Percentiles rank a stretch among this genome's conserved stretches.
phyloP scores from a whole-genome alignment of 2,329 filamentous ascomycete species.

The Fusarium illudens region DNA sequence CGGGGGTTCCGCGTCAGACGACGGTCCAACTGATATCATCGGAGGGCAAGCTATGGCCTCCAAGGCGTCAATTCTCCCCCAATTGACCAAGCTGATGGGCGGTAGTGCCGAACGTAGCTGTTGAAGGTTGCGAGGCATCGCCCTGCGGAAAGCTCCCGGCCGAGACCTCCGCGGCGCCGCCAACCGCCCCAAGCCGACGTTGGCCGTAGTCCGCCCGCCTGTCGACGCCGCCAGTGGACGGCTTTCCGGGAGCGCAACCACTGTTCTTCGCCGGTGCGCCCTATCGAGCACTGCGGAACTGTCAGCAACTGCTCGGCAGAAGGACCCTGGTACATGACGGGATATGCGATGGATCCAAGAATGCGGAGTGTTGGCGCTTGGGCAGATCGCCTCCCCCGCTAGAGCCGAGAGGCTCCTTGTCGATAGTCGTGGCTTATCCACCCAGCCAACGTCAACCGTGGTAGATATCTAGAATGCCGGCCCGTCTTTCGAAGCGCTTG shows the following conservation, averaged over 20 bases:
- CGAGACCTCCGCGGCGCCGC: conserved; percentile 41
- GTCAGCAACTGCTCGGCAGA: conserved; percentile 28
- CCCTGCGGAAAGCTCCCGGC: conserved; percentile 44
- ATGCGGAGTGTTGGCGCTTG: conserved; percentile 18
- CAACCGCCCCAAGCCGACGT: conserved; percentile 53
- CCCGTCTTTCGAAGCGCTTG: conserved; percentile 10
- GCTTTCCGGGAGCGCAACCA: conserved; percentile 23
- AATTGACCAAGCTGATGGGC: conserved; percentile 26
- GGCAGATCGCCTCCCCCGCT: conserved; percentile 16
- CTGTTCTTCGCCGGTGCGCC: conserved; percentile 2
- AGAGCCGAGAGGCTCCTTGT: conserved; percentile 30
- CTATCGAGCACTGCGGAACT: conserved; percentile 32
- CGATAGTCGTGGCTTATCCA: conserved; percentile 23
- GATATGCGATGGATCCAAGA: conserved; percentile 4
- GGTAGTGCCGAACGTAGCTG: conserved; percentile 38
- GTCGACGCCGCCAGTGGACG: conserved; percentile 11
- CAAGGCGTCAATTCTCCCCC: conserved; percentile 10
- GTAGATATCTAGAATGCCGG: conserved; percentile 26
- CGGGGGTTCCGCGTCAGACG: conserved; percentile 39
- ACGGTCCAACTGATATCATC: conserved; percentile 41
- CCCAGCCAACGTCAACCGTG: conserved; percentile 5
- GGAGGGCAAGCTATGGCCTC: conserved; percentile 17
- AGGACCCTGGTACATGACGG: conserved; percentile 7
- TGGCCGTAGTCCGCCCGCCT: conserved; percentile 45
- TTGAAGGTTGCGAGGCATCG: conserved; percentile 32